A percentile compares a stretch with the other conserved stretches of the same genome.
These are phyloP conservation scores for Rubus idaeus DNA, from an alignment of 306 rosid species.

Conservation along the genomic window DNA sequence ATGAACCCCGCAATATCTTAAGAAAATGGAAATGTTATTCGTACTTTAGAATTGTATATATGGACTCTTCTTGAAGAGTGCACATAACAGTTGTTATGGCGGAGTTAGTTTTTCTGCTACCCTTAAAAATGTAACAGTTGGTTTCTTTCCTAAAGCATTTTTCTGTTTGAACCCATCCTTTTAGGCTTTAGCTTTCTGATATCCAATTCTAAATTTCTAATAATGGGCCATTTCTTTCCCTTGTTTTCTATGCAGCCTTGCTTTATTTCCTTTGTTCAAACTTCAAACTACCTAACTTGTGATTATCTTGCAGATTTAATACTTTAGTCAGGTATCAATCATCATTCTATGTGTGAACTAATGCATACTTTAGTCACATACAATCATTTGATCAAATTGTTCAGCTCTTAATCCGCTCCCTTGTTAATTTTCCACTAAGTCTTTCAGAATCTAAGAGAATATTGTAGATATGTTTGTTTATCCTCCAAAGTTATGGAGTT, in stretches of 20 bases:
- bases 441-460: slow-evolving; percentile 36
- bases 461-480: slow-evolving; percentile 27
- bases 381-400: slow-evolving; percentile 27
- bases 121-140: background rate
- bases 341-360: slow-evolving; percentile 28
- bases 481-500: slow-evolving; percentile 25
- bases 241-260: slow-evolving; percentile 18
- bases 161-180: slow-evolving; percentile 26
- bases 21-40: too few species aligned
- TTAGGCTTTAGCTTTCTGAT: slow-evolving; percentile 25
- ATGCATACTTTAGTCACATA: slow-evolving; percentile 22
- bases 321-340: slow-evolving; percentile 23
- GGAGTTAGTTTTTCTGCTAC: background rate
- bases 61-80: background rate
- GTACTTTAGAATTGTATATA: too few species aligned
- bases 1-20: background rate
- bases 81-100: background rate
- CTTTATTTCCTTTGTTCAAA: slow-evolving; percentile 34
- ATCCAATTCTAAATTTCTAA: slow-evolving; percentile 6
- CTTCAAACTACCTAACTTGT: slow-evolving; percentile 29
- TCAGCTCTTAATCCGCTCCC: slow-evolving; percentile 18
- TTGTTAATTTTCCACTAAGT: slow-evolving; percentile 14
- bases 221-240: slow-evolving; percentile 20
- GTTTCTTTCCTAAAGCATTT: background rate
- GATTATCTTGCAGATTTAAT: slow-evolving; percentile 22